phyloP scores from a whole-genome alignment of 805 yeast species.

The Starmerella potacharoeniae region DNA sequence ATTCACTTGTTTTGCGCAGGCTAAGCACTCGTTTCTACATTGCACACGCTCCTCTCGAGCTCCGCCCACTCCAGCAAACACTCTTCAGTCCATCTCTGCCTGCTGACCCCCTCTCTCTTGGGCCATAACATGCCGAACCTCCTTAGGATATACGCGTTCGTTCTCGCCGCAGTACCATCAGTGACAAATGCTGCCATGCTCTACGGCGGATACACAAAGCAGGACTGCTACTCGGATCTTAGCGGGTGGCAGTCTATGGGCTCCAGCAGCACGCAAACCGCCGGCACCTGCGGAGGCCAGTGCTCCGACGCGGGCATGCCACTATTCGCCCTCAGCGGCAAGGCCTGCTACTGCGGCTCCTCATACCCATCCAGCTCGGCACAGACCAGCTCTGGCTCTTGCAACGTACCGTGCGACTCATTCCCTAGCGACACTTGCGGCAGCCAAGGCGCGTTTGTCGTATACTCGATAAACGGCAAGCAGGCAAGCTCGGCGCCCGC shows the following conservation, averaged over 20 bases:
- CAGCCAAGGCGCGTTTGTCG: constrained; percentile 37
- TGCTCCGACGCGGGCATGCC: constrained; percentile 39
- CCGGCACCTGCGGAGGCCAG: constrained; percentile 20
- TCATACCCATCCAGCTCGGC: constrained; percentile 31
- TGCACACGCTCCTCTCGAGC: not conserved
- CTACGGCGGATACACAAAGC: constrained; percentile 9
- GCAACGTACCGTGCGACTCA: constrained; percentile 47
- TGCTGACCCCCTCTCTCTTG: not conserved
- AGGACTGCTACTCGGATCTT: constrained; percentile 35
- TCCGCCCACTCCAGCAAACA: not conserved
- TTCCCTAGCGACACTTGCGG: constrained; percentile 56
- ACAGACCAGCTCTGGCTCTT: constrained; percentile 27
- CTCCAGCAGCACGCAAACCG: constrained; percentile 39
- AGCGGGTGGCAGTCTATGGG: constrained; percentile 36
- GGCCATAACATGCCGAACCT: not conserved
- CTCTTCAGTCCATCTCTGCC: not conserved
- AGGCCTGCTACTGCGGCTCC: constrained; percentile 58
- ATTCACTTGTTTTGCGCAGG: constrained; percentile 1
- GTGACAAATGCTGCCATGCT: constrained; percentile 1
- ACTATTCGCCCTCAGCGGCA: constrained; percentile 42
- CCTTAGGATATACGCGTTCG: not conserved
- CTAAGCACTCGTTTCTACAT: not conserved
- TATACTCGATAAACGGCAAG: constrained; percentile 22
- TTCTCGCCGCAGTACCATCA: not conserved
- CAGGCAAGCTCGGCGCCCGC: constrained; percentile 24